Evolutionary conservation across 192 early-diverging fungal genomes (phyloP), one percentile per base, ranked within the genome.

Genomic region (Radiomyces spectabilis): DNA sequence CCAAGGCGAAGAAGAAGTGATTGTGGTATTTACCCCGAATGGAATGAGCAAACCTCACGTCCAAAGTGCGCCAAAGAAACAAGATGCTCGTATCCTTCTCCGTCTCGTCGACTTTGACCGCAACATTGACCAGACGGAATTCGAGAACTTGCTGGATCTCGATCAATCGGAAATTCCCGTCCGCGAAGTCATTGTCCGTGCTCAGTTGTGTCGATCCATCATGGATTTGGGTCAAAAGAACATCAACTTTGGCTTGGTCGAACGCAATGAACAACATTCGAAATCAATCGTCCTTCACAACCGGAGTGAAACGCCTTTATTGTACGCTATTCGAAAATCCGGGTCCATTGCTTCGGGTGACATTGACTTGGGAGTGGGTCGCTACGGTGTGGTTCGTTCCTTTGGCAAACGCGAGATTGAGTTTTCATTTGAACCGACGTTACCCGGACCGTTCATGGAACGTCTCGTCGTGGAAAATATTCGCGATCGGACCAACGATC

Each of bases 221-320:
- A 91, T 99, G 79, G 93, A 94, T 34, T 68, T 99, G 1, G 93
- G 93, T 18, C 96, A 99, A 62, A 91, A 90, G 61, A 89, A 94
- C 68, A 96, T 96, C 72, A 97, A 97, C 50, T 95, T 99, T 71
- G 96, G 96, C 27, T 76, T 79, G 19, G 76, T 97, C 49, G 91
- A 96, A 63, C 84, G 84, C 38, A 89, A 92, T 61, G 85, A 88
- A 61, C 78, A 82, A 37, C 77, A 89, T 35, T 89, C 86, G 35
- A 95, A 95, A 63, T 80, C 85, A 15, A 89, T 99, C 21, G 71
- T 91, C 8, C 80, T 97, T 32, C 85, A 92, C 47, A 96, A 99
- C 66, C 86, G 88, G 16, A 85, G 87, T 19, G 94, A 95, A 65
- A 83, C 85, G 18, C 85, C 94, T 0, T 66, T 95, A 50, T 74